phyloP scores from a whole-genome alignment of 2,329 filamentous ascomycete genomes.

The Microdochium trichocladiopsis region DNA sequence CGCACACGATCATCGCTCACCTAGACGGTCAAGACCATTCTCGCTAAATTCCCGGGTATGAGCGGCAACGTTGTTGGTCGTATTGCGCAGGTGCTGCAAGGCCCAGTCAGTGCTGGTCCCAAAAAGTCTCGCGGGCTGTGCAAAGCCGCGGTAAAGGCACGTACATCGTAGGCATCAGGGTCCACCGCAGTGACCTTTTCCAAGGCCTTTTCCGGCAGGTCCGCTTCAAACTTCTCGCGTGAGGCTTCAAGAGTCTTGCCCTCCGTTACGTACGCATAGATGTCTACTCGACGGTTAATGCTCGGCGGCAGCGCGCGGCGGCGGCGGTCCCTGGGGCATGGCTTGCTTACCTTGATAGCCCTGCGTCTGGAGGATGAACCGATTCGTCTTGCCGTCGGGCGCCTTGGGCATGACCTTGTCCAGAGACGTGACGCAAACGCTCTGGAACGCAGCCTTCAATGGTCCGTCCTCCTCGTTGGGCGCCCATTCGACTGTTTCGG shows the following conservation, averaged over 20 bases:
- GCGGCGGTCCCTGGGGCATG: not conserved
- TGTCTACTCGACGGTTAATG: not conserved
- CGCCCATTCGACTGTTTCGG: too few species aligned
- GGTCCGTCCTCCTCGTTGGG: not conserved
- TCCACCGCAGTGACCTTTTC: not conserved
- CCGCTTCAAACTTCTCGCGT: not conserved
- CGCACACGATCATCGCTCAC: not conserved
- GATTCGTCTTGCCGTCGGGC: not conserved
- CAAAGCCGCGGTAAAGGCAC: too few species aligned
- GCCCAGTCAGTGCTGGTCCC: not conserved
- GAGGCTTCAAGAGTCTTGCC: not conserved
- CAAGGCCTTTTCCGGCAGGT: not conserved
- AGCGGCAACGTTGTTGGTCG: not conserved
- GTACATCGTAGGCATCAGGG: not conserved
- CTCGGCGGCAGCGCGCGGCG: not conserved
- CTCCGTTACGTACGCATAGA: not conserved
- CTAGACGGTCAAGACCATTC: not conserved
- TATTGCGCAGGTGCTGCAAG: not conserved
- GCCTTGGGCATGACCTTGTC: not conserved
- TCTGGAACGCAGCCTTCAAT: not conserved
- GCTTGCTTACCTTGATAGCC: not conserved
- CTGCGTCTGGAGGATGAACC: not conserved
- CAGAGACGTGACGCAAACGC: not conserved
- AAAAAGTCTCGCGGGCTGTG: too few species aligned
- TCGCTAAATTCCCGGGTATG: not conserved